phyloP scores from a whole-genome alignment of 2,329 filamentous ascomycete genomes.

The Ceratocystis harringtonii region DNA sequence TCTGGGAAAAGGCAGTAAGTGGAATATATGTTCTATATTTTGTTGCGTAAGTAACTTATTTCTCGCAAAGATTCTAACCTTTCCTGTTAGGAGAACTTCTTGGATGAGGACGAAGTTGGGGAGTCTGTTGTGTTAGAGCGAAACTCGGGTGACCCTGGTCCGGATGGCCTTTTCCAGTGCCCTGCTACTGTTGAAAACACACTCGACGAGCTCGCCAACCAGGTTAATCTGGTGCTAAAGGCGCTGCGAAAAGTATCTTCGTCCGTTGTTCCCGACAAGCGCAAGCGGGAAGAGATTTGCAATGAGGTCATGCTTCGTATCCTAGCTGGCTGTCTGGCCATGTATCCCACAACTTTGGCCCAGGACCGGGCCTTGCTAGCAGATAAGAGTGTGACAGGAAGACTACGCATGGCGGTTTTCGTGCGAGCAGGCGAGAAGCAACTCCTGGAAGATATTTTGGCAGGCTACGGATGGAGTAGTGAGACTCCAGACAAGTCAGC shows the following conservation, averaged over 20 bases:
- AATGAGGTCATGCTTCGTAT: constrained; percentile 28
- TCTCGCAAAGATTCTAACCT: constrained; percentile 19
- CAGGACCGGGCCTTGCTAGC: constrained; percentile 29
- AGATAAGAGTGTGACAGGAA: constrained; percentile 22
- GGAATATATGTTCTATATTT: constrained; percentile 12
- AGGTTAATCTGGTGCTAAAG: constrained; percentile 37
- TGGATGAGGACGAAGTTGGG: constrained; percentile 55
- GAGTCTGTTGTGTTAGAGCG: constrained; percentile 58
- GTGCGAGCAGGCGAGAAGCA: constrained; percentile 61
- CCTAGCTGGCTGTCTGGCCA: constrained; percentile 26
- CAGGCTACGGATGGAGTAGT: constrained; percentile 21
- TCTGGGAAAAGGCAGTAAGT: constrained; percentile 32
- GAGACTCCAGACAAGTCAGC: constrained; percentile 18
- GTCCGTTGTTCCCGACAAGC: constrained; percentile 33
- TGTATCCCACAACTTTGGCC: constrained; percentile 30
- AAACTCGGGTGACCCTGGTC: constrained; percentile 36
- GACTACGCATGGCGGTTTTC: constrained; percentile 45
- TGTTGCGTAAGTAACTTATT: neutral
- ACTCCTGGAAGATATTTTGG: constrained; percentile 41
- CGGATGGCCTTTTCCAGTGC: constrained; percentile 31
- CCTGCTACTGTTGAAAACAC: constrained; percentile 28
- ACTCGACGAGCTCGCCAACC: constrained; percentile 37
- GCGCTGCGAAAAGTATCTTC: constrained; percentile 31
- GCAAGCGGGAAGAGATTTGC: constrained; percentile 33
- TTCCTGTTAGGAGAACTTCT: constrained; percentile 23